Conservation (phyloP, 2,329 filamentous ascomycete genomes). For the Pezicula neosporulosa region DNA sequence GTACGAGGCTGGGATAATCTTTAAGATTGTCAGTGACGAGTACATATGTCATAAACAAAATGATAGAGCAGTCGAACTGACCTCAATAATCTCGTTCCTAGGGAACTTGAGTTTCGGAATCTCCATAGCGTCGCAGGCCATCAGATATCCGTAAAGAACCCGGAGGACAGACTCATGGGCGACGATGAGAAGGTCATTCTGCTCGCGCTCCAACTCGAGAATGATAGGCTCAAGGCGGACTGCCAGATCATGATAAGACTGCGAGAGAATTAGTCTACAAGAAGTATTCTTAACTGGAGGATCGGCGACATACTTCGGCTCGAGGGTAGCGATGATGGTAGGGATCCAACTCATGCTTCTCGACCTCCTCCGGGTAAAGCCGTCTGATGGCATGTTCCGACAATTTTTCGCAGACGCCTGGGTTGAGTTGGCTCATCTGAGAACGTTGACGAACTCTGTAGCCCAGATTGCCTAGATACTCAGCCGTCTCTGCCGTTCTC, state of each 20-base stretch:
- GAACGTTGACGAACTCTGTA: conserved; percentile 88
- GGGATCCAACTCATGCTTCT: conserved; percentile 89
- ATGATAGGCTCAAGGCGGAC: conserved; percentile 97
- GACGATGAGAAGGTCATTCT: conserved; percentile 96
- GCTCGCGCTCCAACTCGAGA: conserved; percentile 91
- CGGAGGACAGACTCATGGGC: conserved; percentile 97
- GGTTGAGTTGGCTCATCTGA: conserved; percentile 96
- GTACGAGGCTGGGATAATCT: conserved; percentile 93
- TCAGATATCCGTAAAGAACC: conserved; percentile 94
- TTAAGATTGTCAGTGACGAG: conserved; percentile 3
- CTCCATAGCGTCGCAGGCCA: conserved; percentile 95
- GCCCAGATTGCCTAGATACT: conserved; percentile 73
- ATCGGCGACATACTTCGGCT: conserved; percentile 65
- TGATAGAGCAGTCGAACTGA: conserved; percentile 26
- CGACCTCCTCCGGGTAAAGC: conserved; percentile 85
- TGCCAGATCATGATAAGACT: conserved; percentile 98
- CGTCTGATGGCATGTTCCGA: conserved; percentile 77
- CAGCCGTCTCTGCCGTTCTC: conserved; percentile 85
- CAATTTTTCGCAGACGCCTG: conserved; percentile 92
- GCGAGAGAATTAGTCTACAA: conserved; percentile 19
- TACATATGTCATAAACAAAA: background rate
- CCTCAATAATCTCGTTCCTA: conserved; percentile 94
- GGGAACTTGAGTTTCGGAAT: conserved; percentile 93
- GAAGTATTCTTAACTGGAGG: conserved; percentile 1
- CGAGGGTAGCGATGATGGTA: conserved; percentile 96